Percentiles rank a stretch among this genome's conserved stretches.
phyloP scores from a whole-genome alignment of 371 early-diverging fungal species.

The Circinella minor region DNA sequence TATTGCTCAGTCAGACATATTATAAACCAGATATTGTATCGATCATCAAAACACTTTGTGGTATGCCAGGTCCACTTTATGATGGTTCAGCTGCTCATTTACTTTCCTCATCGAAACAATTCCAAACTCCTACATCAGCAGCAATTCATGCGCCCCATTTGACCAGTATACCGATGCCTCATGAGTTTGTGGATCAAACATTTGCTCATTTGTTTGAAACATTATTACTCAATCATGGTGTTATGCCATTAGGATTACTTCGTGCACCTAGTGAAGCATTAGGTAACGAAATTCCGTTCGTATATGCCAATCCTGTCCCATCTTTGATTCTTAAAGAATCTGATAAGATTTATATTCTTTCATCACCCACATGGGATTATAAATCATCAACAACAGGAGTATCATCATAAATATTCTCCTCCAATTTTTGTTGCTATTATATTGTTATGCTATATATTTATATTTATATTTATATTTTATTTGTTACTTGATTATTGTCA shows the following conservation, averaged over 20 bases:
- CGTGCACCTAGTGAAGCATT: slow-evolving; percentile 47
- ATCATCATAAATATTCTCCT: not conserved
- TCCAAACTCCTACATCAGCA: slow-evolving; percentile 28
- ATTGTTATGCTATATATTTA: too few species aligned
- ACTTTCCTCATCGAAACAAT: slow-evolving; percentile 26
- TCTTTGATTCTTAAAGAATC: slow-evolving; percentile 36
- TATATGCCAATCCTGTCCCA: slow-evolving; percentile 59
- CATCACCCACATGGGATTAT: slow-evolving; percentile 17
- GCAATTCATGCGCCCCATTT: slow-evolving; percentile 30
- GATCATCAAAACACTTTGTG: slow-evolving; percentile 57
- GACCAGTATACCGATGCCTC: slow-evolving; percentile 42
- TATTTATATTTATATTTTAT: slow-evolving; percentile 1
- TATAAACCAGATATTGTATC: slow-evolving; percentile 58
- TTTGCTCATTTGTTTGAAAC: slow-evolving; percentile 48
- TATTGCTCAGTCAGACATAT: slow-evolving; percentile 53
- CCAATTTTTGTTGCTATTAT: not conserved
- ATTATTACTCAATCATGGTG: slow-evolving; percentile 41
- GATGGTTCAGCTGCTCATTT: slow-evolving; percentile 23
- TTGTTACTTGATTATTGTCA: too few species aligned
- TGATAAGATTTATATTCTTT: slow-evolving; percentile 30
- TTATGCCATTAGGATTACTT: slow-evolving; percentile 48
- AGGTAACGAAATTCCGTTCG: slow-evolving; percentile 55
- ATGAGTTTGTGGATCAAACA: slow-evolving; percentile 39
- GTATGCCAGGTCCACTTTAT: slow-evolving; percentile 45
- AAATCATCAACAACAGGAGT: not conserved